Evolutionary conservation across 371 early-diverging fungal species (phyloP), one percentile per base, ranked within the genome.

Genomic region (Rhizoclosmatium hyalinum): DNA sequence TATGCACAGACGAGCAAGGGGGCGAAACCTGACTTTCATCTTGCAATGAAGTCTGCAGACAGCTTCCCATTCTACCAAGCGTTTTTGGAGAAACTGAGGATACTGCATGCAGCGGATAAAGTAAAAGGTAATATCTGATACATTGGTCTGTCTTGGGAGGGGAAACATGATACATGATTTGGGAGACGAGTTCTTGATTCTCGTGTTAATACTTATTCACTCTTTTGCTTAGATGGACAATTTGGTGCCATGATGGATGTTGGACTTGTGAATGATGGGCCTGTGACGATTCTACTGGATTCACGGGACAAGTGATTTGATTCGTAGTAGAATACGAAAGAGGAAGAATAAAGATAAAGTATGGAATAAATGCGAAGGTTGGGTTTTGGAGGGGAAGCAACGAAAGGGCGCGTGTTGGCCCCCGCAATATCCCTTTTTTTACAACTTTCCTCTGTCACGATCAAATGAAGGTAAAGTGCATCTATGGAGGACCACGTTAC

Each of bases 191-290:
- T 2, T 4, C 32, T 32, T 32, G 1, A 53, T 53, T 53, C 53
- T n/a, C 10, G n/a, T 53, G 1, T 53, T 53, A 53, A 53, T 53
- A n/a, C 14, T n/a, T 3, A 45, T 6, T 32, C 6, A 8, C 12
- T 14, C 14, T 3, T 45, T 45, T 32, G 10, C 44, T 53, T 8
- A 90, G 92, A 93, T 80, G 94, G 93, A 5, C 86, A 82, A 61
- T 93, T 94, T 81, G 93, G 94, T 4, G 94, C 91, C 3, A 92
- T 92, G 95, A 95, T 96, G 96, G 69, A 87, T 64, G 96, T 96
- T 14, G 87, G 87, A 50, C 87, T 96, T 77, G 85, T 87, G 10
- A 96, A 96, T 80, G 96, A 94, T 65, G 91, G 91, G 44, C 84
- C 84, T 0, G 81, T 84, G 3, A 84, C 84, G 53, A 58, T 84